A percentile compares a stretch with the other conserved stretches of the same genome.
phyloP scores from a whole-genome alignment of 495 filamentous ascomycete genomes.

The Aspergillus biplanus region DNA sequence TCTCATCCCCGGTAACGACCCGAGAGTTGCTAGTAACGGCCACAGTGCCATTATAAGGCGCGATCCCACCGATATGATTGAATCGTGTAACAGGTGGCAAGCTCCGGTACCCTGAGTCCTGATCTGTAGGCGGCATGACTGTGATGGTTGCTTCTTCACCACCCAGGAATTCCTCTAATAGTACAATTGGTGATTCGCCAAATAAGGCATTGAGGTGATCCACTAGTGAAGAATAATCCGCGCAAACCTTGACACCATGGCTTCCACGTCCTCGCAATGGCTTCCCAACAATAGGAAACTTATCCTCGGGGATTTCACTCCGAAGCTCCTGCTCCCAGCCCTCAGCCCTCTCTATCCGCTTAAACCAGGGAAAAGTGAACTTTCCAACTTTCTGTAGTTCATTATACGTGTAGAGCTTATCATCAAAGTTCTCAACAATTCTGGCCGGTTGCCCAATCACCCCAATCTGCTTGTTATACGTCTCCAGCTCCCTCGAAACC shows the following conservation, averaged over 20 bases:
- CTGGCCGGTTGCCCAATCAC: conserved; percentile 40
- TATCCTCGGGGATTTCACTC: conserved; percentile 10
- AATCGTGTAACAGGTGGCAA: conserved; percentile 37
- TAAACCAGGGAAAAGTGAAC: conserved; percentile 26
- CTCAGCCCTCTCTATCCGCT: conserved; percentile 3
- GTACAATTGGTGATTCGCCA: conserved; percentile 29
- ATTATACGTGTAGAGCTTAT: conserved; percentile 40
- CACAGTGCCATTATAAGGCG: conserved; percentile 38
- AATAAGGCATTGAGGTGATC: conserved; percentile 29
- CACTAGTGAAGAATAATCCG: conserved; percentile 19
- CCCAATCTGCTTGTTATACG: conserved; percentile 17
- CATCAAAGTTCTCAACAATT: conserved; percentile 41
- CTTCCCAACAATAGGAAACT: conserved; percentile 38
- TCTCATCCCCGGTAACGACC: conserved; percentile 23
- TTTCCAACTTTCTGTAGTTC: conserved; percentile 24
- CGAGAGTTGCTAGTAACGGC: conserved; percentile 40
- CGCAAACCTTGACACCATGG: conserved; percentile 41
- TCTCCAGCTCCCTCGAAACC: conserved; percentile 22
- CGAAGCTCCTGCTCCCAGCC: background rate
- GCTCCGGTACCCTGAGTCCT: conserved; percentile 31
- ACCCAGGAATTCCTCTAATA: conserved; percentile 41
- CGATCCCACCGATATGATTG: conserved; percentile 37
- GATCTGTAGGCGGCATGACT: conserved; percentile 38
- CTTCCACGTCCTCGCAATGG: conserved; percentile 31
- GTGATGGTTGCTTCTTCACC: conserved; percentile 45